Conservation (phyloP, 2,329 filamentous ascomycete genomes). For the Biscogniauxia mediterranea region DNA sequence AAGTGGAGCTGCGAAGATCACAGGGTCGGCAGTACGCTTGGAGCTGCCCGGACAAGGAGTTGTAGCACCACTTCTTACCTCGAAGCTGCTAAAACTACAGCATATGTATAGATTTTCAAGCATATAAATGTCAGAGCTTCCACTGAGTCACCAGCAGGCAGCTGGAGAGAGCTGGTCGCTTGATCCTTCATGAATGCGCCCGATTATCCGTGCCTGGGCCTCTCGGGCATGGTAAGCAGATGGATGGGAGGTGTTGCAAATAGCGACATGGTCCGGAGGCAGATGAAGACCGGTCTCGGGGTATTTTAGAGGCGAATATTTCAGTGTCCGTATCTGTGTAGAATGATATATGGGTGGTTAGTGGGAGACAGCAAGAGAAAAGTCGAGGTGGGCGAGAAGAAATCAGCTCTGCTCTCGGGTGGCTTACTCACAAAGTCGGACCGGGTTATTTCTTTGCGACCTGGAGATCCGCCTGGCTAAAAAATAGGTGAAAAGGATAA, state of each 20-base stretch:
- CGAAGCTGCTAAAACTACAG: background rate
- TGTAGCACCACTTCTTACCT: background rate
- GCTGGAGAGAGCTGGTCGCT: background rate
- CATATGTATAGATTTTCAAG: background rate
- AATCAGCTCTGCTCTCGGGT: background rate
- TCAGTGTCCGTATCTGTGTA: background rate
- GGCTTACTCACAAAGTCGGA: background rate
- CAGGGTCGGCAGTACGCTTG: background rate
- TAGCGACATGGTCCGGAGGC: background rate
- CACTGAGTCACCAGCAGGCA: background rate
- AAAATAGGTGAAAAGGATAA: background rate
- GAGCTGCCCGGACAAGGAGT: background rate
- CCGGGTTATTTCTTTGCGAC: background rate
- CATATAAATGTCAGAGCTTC: background rate
- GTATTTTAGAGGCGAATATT: background rate
- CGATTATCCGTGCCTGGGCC: background rate
- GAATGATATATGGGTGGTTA: background rate
- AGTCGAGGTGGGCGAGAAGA: background rate
- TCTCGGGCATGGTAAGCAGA: background rate
- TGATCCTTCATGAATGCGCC: background rate
- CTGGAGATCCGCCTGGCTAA: too few relatives aligned
- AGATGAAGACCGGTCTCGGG: background rate
- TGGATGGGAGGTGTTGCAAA: background rate
- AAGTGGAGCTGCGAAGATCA: background rate
- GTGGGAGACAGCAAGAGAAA: too few relatives aligned